Base-by-base conservation (phyloP, 768 basidiomycete species). In the Naganishia antarctica region DNA sequence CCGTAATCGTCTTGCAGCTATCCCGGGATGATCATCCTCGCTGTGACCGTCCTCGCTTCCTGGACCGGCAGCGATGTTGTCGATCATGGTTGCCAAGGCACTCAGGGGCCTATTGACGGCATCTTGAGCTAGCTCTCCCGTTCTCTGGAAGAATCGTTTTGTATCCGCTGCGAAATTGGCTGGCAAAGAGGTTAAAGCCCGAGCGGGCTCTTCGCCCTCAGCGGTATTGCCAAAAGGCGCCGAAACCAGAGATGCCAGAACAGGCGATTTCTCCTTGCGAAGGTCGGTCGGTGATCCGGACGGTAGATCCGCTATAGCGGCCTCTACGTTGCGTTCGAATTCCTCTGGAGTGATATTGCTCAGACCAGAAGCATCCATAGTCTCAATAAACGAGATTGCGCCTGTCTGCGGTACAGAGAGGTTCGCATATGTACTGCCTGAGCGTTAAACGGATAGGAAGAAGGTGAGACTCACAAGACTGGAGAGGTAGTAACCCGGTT, bases 401-500 rank as follows among this genome's bases (percentile, higher is more conserved):
- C 91, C 96, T 84, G 88, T 93, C 91, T 97, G 66, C 28, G 13
- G 46, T 5, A 26, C 15, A 23, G 28, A 46, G 23, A 18, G 34
- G 9, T 15, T 21, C 23, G 43, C 25, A 5, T 46, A 16, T 40
- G 37, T 7, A 40, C 28, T 13, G 32, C 32, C 28, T 28, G 6
- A 9, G n/a, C 25, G 32, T 9, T 4, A 46, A n/a, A 25, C 13
- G 13, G 8, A 11, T 18, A 23, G 31, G 47, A 43, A 25, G 8
- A 48, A 25, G 13, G 12, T 13, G 26, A 47, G 31, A 77, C 87
- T 70, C 70, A 92, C 93, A 60, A 99, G 82, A 79, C 91, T 94
- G 0, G 93, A 96, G 6, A 99, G 81, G 77, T 99, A 98, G 76
- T 99, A 98, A 0, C 93, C 96, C 4, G 91, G 88, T 78, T 99